Base-by-base conservation (phyloP, 208 protist genomes). In the Naegleria gruberi region DNA sequence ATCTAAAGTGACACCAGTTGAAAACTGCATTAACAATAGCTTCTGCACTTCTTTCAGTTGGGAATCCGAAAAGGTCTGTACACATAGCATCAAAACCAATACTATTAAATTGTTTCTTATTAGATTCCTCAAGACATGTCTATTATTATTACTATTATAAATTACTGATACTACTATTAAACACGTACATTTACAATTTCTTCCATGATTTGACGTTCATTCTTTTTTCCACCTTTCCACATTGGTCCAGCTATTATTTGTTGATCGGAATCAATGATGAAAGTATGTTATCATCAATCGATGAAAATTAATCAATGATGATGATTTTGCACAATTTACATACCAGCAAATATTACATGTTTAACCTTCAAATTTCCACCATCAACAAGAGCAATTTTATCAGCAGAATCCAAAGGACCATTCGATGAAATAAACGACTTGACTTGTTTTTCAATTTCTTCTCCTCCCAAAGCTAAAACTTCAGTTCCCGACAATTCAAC, bases 161-260 rank as follows among this genome's bases (percentile, higher is more conserved):
- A 51, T 51, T 51, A 12, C n/a, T n/a, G n/a, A n/a, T n/a, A n/a
- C n/a, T n/a, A n/a, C n/a, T n/a, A n/a, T n/a, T n/a, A n/a, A n/a
- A n/a, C n/a, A n/a, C n/a, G n/a, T n/a, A n/a, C n/a, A n/a, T n/a
- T n/a, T 65, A 65, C 51, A 65, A 65, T 77, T 77, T 77, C 65
- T 77, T 77, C 65, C 65, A 77, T 37, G 8, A 5, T 77, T 37
- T 12, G 12, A 37, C 30, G 17, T 77, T 77, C 65, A 77, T 77
- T 77, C 65, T 77, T 77, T 8, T 77, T 77, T 77, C 65, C 65
- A 37, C 65, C 65, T 77, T 77, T 77, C 65, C 65, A 77, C 65
- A 77, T 30, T 37, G 65, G 65, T 37, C 65, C 65, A 7, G 65
- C 65, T 65, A 19, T 65, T 1, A 65, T 30, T n/a, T n/a, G n/a